phyloP scores from a whole-genome alignment of 2,329 filamentous ascomycete genomes.

The Sporothrix brunneoviolacea region DNA sequence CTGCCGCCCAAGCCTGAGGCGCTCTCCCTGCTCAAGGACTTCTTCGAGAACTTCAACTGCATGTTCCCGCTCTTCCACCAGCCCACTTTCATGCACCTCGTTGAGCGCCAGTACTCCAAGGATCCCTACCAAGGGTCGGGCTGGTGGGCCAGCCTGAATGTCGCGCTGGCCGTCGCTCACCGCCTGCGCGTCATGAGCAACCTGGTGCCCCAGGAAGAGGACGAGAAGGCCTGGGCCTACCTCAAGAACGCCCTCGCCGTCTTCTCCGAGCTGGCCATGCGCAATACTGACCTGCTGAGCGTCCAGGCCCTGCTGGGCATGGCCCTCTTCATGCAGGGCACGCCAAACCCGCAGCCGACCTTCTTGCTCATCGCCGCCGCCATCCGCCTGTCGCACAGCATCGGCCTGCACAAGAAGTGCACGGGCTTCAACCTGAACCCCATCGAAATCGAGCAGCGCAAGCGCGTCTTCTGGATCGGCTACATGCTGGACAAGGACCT shows the following conservation, averaged over 20 bases:
- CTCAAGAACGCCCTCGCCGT: conserved; percentile 95
- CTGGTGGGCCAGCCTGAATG: conserved; percentile 97
- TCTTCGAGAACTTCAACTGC: conserved; percentile 98
- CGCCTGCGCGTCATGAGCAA: conserved; percentile 93
- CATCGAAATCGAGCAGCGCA: conserved; percentile 85
- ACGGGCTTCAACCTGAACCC: conserved; percentile 90
- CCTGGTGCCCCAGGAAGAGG: conserved; percentile 80
- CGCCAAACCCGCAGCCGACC: conserved; percentile 89
- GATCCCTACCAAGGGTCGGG: conserved; percentile 93
- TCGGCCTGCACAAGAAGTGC: conserved; percentile 89
- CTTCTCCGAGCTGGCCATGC: conserved; percentile 86
- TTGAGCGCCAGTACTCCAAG: conserved; percentile 85
- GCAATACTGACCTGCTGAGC: conserved; percentile 89
- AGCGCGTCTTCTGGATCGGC: conserved; percentile 59
- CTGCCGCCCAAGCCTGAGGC: conserved; percentile 84
- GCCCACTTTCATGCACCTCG: conserved; percentile 95
- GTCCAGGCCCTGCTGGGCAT: conserved; percentile 92
- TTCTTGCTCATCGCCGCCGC: conserved; percentile 88
- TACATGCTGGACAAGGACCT: conserved; percentile 61
- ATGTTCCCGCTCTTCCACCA: conserved; percentile 98
- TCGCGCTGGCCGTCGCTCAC: conserved; percentile 87
- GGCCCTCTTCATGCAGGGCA: conserved; percentile 90
- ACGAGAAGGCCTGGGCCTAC: conserved; percentile 90
- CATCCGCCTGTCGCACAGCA: conserved; percentile 84
- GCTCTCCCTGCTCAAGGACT: conserved; percentile 81